A percentile compares a stretch with the other conserved stretches of the same genome.
These are phyloP conservation scores for Lippia alba DNA, from an alignment of 305 asterid genomes.

Conservation along the genomic window DNA sequence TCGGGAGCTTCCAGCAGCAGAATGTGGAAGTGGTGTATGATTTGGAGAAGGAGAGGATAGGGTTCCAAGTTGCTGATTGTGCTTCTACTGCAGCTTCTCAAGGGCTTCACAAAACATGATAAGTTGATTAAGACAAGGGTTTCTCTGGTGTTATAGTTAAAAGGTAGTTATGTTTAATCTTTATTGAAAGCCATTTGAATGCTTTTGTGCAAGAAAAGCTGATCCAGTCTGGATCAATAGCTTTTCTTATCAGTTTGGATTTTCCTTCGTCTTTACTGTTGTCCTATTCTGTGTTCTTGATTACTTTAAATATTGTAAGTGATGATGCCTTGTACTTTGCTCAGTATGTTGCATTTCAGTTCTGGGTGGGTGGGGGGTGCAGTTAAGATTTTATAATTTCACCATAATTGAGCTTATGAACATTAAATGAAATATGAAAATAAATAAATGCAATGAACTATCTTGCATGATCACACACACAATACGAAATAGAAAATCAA, in stretches of 20 bases:
- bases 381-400: too few relatives aligned
- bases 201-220: slow-evolving; percentile 3
- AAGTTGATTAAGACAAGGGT: neutral
- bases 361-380: too few relatives aligned
- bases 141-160: neutral
- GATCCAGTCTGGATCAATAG: slow-evolving; percentile 24
- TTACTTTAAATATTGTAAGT: neutral
- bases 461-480: too few relatives aligned
- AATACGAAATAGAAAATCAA: too few relatives aligned
- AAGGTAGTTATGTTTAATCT: neutral
- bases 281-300: slow-evolving; percentile 16
- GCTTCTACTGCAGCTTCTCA: slow-evolving; percentile 53
- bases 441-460: too few relatives aligned
- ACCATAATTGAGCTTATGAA: too few relatives aligned
- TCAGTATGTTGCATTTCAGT: neutral
- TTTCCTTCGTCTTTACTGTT: neutral
- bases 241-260: slow-evolving; percentile 22
- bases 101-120: slow-evolving; percentile 43
- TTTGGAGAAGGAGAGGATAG: slow-evolving; percentile 71
- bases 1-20: slow-evolving; percentile 85
- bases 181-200: neutral
- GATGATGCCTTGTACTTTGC: slow-evolving; percentile 11
- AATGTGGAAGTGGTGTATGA: slow-evolving; percentile 84
- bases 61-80: slow-evolving; percentile 69
- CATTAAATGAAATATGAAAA: too few relatives aligned